Evolutionary conservation across 2,329 filamentous ascomycete genomes (phyloP).

Genomic region (Neurospora sp.): DNA sequence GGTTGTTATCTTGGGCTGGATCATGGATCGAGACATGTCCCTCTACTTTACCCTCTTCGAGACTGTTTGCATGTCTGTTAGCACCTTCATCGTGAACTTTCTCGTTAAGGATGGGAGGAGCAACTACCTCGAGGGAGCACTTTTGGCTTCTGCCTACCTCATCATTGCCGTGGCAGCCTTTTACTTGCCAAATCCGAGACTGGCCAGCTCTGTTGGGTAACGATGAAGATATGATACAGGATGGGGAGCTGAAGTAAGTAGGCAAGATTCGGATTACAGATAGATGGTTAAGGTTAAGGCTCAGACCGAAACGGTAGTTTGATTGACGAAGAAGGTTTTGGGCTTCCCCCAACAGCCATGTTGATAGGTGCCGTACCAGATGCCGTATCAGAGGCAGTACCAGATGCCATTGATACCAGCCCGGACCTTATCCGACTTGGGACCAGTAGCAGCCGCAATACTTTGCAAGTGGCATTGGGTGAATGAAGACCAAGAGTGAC

Average conservation of each 20-base stretch:
- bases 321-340: background rate
- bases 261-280: background rate
- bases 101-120: slow-evolving; percentile 63
- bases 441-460: background rate
- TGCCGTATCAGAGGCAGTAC: background rate
- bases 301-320: background rate
- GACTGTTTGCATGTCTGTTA: slow-evolving; percentile 61
- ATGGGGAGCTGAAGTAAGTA: background rate
- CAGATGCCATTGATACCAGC: too few relatives aligned
- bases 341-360: background rate
- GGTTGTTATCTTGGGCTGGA: slow-evolving; percentile 50
- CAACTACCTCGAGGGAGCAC: slow-evolving; percentile 45
- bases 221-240: background rate
- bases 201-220: background rate
- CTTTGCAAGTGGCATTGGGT: background rate
- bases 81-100: slow-evolving; percentile 63
- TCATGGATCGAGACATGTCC: slow-evolving; percentile 43
- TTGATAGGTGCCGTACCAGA: background rate
- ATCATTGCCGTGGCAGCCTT: slow-evolving; percentile 18
- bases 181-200: background rate
- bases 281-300: background rate
- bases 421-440: background rate
- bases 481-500: background rate
- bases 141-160: slow-evolving; percentile 20
- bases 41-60: slow-evolving; percentile 68